Evolutionary conservation across 176 grass and related monocot genomes (phyloP).

Genomic region (Chrysopogon serrulatus): DNA sequence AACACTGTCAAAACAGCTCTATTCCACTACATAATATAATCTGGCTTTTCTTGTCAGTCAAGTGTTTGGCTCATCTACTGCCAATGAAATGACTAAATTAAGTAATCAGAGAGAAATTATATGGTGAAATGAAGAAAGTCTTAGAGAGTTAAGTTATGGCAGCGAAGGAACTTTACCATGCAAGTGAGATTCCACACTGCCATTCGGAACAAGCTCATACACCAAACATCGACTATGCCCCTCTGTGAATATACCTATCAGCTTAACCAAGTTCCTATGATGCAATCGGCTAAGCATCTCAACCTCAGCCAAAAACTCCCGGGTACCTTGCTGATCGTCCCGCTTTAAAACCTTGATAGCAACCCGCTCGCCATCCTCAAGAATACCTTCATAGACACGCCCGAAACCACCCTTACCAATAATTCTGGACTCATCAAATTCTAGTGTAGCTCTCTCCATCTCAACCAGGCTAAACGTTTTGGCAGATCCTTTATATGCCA

Average conservation of each 20-base stretch:
- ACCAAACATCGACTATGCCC: conserved; percentile 69
- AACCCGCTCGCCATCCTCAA: conserved; percentile 55
- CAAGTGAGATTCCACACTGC: conserved; percentile 87
- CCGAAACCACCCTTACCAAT: conserved; percentile 97
- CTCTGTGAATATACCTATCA: conserved; percentile 92
- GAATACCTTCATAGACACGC: conserved; percentile 82
- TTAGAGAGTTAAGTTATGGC: conserved; percentile 17
- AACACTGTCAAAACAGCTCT: background rate
- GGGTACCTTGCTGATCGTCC: conserved; percentile 74
- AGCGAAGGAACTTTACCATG: conserved; percentile 51
- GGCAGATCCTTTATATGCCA: conserved; percentile 68
- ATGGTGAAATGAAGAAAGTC: background rate
- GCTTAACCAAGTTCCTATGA: conserved; percentile 90
- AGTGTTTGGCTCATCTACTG: background rate
- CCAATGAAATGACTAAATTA: background rate
- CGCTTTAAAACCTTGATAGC: conserved; percentile 92
- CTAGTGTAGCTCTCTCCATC: conserved; percentile 79
- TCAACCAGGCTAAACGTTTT: conserved; percentile 77
- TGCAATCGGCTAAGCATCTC: conserved; percentile 98
- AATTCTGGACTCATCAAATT: conserved; percentile 71
- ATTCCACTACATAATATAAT: background rate
- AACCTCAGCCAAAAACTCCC: conserved; percentile 96
- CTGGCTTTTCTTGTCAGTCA: conserved; percentile 2
- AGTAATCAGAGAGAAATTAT: conserved; percentile 4
- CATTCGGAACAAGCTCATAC: conserved; percentile 89